Evolutionary conservation across 768 basidiomycete genomes (phyloP).

Genomic region (Podaxis rugospora): DNA sequence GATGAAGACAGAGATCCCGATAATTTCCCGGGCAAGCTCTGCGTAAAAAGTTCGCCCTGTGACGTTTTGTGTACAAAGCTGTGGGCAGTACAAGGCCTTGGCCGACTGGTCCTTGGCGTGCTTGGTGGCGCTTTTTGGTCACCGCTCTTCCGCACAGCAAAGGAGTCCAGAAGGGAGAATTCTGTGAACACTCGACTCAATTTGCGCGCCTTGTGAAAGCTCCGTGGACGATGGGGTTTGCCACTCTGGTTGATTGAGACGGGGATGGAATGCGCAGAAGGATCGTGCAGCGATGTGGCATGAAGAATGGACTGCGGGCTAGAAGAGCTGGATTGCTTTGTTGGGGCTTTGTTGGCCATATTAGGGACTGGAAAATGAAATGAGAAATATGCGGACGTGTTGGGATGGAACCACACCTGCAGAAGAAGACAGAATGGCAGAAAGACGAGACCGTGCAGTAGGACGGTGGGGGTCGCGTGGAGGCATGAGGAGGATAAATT

Average conservation of each 20-base stretch:
- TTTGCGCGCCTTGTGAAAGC: slow-evolving; percentile 29
- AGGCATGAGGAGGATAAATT: not conserved
- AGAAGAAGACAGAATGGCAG: not conserved
- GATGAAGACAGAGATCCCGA: not conserved
- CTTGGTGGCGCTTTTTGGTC: not conserved
- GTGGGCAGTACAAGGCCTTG: not conserved
- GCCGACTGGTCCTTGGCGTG: not conserved
- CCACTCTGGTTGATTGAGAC: not conserved
- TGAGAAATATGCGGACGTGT: not conserved
- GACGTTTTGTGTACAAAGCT: not conserved
- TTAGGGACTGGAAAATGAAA: not conserved
- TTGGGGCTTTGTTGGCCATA: not conserved
- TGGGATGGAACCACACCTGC: not conserved
- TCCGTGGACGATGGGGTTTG: not conserved
- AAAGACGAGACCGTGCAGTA: not conserved
- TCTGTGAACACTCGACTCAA: slow-evolving; percentile 40
- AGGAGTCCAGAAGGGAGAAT: slow-evolving; percentile 17
- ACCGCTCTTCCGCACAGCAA: not conserved
- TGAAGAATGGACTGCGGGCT: not conserved
- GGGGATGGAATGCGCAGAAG: not conserved
- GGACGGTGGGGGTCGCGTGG: not conserved
- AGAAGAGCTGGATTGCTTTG: not conserved
- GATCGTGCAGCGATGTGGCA: too few relatives aligned
- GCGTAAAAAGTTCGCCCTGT: not conserved
- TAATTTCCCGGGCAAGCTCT: not conserved